Evolutionary conservation across 108 stramenopile genomes (phyloP), one percentile per base, ranked within the genome.

Genomic region (Skeletonema marinoi): DNA sequence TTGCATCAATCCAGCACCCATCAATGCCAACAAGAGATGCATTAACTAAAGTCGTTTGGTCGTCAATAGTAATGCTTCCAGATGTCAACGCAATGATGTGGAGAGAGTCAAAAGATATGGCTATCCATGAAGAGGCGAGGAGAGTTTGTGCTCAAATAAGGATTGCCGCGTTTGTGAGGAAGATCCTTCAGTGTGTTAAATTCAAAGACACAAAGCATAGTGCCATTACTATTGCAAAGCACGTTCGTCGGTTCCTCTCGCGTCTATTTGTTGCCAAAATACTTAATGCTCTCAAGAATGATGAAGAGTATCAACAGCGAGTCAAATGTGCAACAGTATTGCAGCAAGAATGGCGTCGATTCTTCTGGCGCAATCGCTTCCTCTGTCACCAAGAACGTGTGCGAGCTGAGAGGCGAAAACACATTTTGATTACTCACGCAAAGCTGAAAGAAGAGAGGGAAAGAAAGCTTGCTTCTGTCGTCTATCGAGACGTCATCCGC

Each of bases 1-100:
- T 87, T 32, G 77, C 87, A 14, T 58, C 78, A 25, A 73, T 79
- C 33, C 71, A 80, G 61, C 75, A 77, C 61, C 84, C 80, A 4
- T 36, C 66, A 68, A 12, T 83, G 16, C 51, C 68, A 51, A 58
- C 13, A 56, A 46, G 46, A 70, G 65, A 73, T 78, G 76, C 81
- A 29, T 65, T 77, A 6, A 36, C 38, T 5, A 78, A 78, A 54
- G 60, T 78, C 19, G 71, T 76, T 11, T 87, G 81, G 87, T 60
- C 60, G 42, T 81, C 73, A 50, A 58, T 85, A 30, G 84, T 82
- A 30, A 78, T 82, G 84, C 65, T 87, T 29, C 77, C 84, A 2
- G 71, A 82, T 71, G 84, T 87, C 14, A 87, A 87, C 71, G 39
- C 12, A 36, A 81, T 81, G 72, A 75, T 85, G 68, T 87, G 87